Conservation (phyloP, 257 asterid species). For the Gynochthodes officinalis region DNA sequence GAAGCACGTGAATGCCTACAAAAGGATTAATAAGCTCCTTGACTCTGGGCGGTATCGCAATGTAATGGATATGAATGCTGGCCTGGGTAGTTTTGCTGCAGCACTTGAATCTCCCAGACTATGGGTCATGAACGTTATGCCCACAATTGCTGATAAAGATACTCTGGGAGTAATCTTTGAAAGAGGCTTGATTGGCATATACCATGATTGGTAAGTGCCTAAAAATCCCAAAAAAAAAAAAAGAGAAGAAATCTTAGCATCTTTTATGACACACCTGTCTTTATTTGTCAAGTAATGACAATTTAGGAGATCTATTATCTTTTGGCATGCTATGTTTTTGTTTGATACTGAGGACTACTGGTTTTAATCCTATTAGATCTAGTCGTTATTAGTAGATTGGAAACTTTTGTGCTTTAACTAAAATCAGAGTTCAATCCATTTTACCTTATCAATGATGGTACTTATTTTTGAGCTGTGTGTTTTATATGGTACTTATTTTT, state of each 20-base stretch:
- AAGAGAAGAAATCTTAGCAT: neutral
- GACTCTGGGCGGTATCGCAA: slow-evolving; percentile 36
- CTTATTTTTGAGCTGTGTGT: neutral
- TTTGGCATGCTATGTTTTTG: neutral
- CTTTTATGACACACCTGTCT: neutral
- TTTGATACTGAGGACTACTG: neutral
- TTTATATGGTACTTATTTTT: neutral
- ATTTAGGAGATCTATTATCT: neutral
- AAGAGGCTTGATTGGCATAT: slow-evolving; percentile 43
- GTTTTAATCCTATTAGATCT: neutral
- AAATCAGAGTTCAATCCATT: neutral
- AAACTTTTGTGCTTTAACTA: neutral
- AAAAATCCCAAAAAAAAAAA: neutral
- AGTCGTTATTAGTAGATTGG: neutral
- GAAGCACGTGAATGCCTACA: slow-evolving; percentile 34
- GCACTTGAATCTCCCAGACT: slow-evolving; percentile 34
- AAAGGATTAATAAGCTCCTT: slow-evolving; percentile 31
- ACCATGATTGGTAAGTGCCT: slow-evolving; percentile 40
- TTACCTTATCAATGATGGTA: slow-evolving; percentile 10
- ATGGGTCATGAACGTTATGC: slow-evolving; percentile 54
- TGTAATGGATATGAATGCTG: slow-evolving; percentile 54
- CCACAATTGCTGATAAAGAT: slow-evolving; percentile 36
- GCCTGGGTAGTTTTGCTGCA: slow-evolving; percentile 50
- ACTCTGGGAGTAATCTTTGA: slow-evolving; percentile 44
- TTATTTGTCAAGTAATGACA: neutral